These are phyloP conservation scores for Sporormia fimetaria DNA, from an alignment of 495 filamentous ascomycete species.

Conservation along the genomic window DNA sequence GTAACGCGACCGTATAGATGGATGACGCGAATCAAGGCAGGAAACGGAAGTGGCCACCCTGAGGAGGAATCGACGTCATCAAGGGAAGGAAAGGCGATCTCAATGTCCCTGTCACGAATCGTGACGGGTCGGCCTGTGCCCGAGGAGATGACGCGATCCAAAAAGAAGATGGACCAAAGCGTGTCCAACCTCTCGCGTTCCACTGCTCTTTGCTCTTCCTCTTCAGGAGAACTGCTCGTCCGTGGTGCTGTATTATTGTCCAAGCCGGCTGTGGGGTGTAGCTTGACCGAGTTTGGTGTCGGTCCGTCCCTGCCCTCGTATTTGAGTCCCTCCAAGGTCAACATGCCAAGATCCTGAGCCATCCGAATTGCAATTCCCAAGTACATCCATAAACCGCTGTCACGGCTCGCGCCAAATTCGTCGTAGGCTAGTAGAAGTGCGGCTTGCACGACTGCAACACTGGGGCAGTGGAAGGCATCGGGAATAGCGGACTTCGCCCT, in stretches of 20 bases:
- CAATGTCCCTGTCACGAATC: constrained; percentile 69
- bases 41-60: constrained; percentile 65
- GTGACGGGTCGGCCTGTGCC: constrained; percentile 62
- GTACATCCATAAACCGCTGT: constrained; percentile 87
- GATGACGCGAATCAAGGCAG: constrained; percentile 67
- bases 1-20: constrained; percentile 73
- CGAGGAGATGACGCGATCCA: constrained; percentile 75
- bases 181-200: constrained; percentile 70
- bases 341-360: constrained; percentile 73
- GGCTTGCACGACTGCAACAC: constrained; percentile 66
- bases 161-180: constrained; percentile 77
- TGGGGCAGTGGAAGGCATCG: constrained; percentile 67
- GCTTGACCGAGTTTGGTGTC: constrained; percentile 42
- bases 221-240: constrained; percentile 37
- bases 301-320: constrained; percentile 50
- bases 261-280: constrained; percentile 31
- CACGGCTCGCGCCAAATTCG: constrained; percentile 72
- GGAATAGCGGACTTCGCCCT: constrained; percentile 41
- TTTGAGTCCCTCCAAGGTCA: constrained; percentile 63
- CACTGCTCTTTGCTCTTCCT: constrained; percentile 42
- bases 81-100: constrained; percentile 59
- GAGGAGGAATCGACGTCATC: constrained; percentile 45
- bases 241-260: constrained; percentile 19
- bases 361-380: constrained; percentile 74
- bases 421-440: constrained; percentile 74